Conservation (phyloP, 805 yeast species). For the Lipomyces sp. region DNA sequence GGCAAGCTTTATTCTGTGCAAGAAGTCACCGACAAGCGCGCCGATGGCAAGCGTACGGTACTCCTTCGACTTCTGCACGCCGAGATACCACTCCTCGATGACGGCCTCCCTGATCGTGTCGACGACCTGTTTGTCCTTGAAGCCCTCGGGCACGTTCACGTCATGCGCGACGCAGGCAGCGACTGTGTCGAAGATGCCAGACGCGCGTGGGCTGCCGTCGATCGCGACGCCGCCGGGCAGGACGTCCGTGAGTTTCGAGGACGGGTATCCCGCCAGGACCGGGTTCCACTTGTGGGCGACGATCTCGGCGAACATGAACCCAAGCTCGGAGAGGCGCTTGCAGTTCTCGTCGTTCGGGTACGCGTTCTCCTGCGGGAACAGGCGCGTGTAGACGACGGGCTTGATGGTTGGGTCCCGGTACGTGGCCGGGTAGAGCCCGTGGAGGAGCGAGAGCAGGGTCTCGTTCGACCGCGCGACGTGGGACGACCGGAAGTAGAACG, state of each 20-base stretch:
- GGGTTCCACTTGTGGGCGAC: conserved; percentile 29
- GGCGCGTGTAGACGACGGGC: conserved; percentile 25
- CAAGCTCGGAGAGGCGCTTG: conserved; percentile 24
- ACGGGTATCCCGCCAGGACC: conserved; percentile 20
- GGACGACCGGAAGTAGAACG: conserved; percentile 26
- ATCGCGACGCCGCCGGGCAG: conserved; percentile 28
- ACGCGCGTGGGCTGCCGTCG: conserved; percentile 30
- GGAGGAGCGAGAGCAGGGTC: conserved; percentile 25
- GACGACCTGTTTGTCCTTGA: conserved; percentile 11
- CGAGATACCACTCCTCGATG: conserved; percentile 30
- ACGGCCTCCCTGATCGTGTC: conserved; percentile 17
- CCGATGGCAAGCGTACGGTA: conserved; percentile 29
- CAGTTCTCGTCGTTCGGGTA: conserved; percentile 30
- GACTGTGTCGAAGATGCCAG: conserved; percentile 29
- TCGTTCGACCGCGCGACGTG: conserved; percentile 28
- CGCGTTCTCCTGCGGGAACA: conserved; percentile 29
- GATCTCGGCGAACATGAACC: conserved; percentile 27
- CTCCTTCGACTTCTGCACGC: conserved; percentile 23
- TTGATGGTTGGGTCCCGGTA: conserved; percentile 15
- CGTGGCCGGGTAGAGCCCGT: conserved; percentile 26
- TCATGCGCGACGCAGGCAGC: conserved; percentile 23
- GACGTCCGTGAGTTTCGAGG: conserved; percentile 22
- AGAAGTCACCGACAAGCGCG: conserved; percentile 28
- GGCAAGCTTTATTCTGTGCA: conserved; percentile 21
- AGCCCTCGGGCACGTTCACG: conserved; percentile 20